These are phyloP conservation scores for Kwoniella sp. DNA, from an alignment of 768 basidiomycete genomes.

Conservation along the genomic window DNA sequence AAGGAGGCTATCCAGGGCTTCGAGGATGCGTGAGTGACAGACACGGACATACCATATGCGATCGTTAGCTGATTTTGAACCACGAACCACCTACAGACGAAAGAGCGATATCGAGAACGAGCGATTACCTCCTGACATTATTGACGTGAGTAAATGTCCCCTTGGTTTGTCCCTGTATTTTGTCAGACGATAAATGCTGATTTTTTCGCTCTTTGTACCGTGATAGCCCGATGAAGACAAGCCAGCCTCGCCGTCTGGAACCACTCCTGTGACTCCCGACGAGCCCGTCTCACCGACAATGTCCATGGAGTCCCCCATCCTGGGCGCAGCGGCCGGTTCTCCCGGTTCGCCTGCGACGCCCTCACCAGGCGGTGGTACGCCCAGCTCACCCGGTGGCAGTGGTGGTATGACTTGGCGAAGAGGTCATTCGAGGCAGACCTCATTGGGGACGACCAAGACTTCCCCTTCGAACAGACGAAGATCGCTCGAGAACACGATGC, in stretches of 20 bases:
- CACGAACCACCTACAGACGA: slow-evolving; percentile 68
- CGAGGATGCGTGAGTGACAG: slow-evolving; percentile 81
- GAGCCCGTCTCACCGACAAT: slow-evolving; percentile 37
- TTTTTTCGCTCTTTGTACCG: slow-evolving; percentile 56
- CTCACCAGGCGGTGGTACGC: slow-evolving; percentile 17
- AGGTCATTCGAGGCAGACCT: slow-evolving; percentile 68
- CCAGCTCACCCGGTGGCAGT: slow-evolving; percentile 31
- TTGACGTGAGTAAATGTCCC: slow-evolving; percentile 71
- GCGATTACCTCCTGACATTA: slow-evolving; percentile 91
- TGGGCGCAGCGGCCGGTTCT: slow-evolving; percentile 7
- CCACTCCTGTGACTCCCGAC: slow-evolving; percentile 48
- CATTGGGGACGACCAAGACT: slow-evolving; percentile 92
- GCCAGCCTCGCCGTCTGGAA: slow-evolving; percentile 49
- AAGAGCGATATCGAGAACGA: slow-evolving; percentile 99
- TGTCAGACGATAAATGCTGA: too few species aligned
- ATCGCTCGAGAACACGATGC: slow-evolving; percentile 93
- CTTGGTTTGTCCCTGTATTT: background rate
- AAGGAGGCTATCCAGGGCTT: slow-evolving; percentile 91
- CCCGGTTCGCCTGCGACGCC: slow-evolving; percentile 19
- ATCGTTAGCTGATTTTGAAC: slow-evolving; percentile 1
- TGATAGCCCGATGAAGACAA: slow-evolving; percentile 52
- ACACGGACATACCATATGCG: background rate
- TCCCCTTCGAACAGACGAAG: slow-evolving; percentile 88
- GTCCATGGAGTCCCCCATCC: slow-evolving; percentile 2
- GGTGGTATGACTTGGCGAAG: slow-evolving; percentile 58